phyloP scores from a whole-genome alignment of 2,329 filamentous ascomycete genomes.

The Knufia petricola region DNA sequence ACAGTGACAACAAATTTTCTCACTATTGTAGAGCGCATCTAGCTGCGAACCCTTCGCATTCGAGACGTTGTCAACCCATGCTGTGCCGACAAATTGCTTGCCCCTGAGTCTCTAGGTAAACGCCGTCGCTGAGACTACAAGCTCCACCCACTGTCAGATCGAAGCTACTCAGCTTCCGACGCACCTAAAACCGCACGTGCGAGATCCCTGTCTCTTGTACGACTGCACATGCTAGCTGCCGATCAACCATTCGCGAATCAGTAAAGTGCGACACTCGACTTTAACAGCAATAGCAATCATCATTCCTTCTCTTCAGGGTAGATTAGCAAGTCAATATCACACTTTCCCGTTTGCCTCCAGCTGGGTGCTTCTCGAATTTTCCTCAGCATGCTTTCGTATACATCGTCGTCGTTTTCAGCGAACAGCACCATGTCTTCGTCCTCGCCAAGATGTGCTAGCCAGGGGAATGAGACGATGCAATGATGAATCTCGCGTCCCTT shows the following conservation, averaged over 20 bases:
- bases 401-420: constrained; percentile 10
- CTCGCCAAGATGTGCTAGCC: constrained; percentile 10
- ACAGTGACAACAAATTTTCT: too few relatives aligned
- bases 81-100: background rate
- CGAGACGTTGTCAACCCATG: too few relatives aligned
- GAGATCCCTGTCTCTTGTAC: background rate
- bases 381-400: constrained; percentile 15
- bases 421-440: constrained; percentile 15
- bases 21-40: too few relatives aligned
- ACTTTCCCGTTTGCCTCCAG: constrained; percentile 11
- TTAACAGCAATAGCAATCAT: background rate
- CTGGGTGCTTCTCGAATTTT: constrained; percentile 15
- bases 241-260: background rate
- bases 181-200: background rate
- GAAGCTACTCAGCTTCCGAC: background rate
- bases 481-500: constrained; percentile 12
- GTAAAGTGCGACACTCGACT: too few relatives aligned
- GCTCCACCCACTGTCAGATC: too few relatives aligned
- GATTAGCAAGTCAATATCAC: background rate
- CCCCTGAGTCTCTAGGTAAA: too few relatives aligned
- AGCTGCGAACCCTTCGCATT: too few relatives aligned
- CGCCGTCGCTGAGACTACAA: too few relatives aligned
- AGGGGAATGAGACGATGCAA: constrained; percentile 14
- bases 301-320: background rate
- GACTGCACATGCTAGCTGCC: background rate